These are phyloP conservation scores for Asclepias syriaca DNA, from an alignment of 257 asterid genomes.

Conservation along the genomic window DNA sequence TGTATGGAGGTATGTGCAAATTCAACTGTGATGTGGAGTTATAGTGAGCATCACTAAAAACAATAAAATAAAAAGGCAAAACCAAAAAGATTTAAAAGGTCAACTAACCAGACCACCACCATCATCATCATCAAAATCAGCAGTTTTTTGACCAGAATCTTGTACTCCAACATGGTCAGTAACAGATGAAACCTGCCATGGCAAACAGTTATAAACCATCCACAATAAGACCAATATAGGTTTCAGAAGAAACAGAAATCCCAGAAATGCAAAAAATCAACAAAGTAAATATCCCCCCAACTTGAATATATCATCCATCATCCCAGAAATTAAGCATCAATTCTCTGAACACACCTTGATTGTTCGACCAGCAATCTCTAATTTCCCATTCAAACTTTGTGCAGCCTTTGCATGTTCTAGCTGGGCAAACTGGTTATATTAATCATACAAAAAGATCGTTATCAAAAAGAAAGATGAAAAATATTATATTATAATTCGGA, in stretches of 20 bases:
- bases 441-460: conserved; percentile 12
- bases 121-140: conserved; percentile 98
- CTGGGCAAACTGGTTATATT: conserved; percentile 56
- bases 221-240: not conserved
- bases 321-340: not conserved
- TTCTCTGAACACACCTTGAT: conserved; percentile 55
- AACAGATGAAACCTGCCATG: conserved; percentile 82
- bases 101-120: conserved; percentile 96
- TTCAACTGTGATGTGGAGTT: not conserved
- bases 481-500: not conserved
- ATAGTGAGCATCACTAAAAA: not conserved
- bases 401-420: conserved; percentile 97
- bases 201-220: conserved; percentile 10
- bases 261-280: not conserved
- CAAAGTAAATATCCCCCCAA: too few relatives aligned
- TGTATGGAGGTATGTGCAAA: not conserved
- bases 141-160: conserved; percentile 91
- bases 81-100: not conserved
- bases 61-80: not conserved
- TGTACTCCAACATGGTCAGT: conserved; percentile 81
- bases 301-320: not conserved
- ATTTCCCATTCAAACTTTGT: conserved; percentile 80
- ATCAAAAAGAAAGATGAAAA: not conserved
- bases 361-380: conserved; percentile 96
- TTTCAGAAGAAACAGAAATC: not conserved